Base-by-base conservation (phyloP, 2,329 filamentous ascomycete species). In the Pseudogymnoascus destructans region DNA sequence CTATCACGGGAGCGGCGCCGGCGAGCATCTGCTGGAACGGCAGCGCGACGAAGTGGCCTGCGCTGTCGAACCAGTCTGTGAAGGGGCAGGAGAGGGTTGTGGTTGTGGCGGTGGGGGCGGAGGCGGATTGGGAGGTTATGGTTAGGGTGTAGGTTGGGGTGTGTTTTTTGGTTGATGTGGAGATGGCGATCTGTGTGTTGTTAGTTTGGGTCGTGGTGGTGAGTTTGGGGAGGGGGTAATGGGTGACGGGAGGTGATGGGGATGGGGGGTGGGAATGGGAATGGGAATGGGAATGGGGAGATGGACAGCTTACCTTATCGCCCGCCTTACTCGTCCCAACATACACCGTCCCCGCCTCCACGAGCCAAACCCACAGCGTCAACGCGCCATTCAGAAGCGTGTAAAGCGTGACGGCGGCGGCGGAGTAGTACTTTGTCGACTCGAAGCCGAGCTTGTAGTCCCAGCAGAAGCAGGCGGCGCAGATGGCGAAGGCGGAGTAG, bases 371-470 rank as follows among this genome's bases (percentile, higher is more conserved):
- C 93, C 93, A 98, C 66, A 83, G 80, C 35, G 88, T 91, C 65
- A 97, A 79, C 2, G 79, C 75, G 27, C 79, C 78, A 70, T 96
- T 97, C 56, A 98, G 74, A 1, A 87, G 57, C 40, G 88, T 84
- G 75, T 98, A 98, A 13, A 85, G 69, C 9, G 78, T 77, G 3
- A 97, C 92, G 3, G 93, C 92, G 36, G 78, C 79, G 2, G 87
- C 79, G 0, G 92, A 95, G 75, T 84, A 92, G 63, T 79, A 74
- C 72, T 93, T 95, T 15, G 91, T 95, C 61, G 73, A 76, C 63
- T 95, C 89, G 79, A 93, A 97, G 65, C 91, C 92, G 54, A 90
- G 77, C 69, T 88, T 89, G 75, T 89, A 95, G 78, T 98, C 93
- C 75, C 89, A 91, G 62, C 82, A 83, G 77, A 97, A 97, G 66